Percentiles rank a stretch among this genome's conserved stretches.
phyloP scores from a whole-genome alignment of 345 rosid species.

The Camelina neglecta region DNA sequence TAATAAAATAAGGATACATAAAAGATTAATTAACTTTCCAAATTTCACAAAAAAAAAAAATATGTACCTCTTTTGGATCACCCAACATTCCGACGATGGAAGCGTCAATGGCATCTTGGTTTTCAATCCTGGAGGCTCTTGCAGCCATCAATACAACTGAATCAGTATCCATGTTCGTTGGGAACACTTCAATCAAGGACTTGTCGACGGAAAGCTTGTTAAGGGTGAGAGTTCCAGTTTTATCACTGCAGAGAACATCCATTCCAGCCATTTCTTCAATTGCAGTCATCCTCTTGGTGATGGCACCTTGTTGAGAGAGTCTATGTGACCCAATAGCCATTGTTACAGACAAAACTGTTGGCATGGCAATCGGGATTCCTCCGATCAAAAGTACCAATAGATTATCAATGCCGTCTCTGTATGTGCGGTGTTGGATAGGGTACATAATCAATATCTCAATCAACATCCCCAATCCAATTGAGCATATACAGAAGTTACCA shows the following conservation, averaged over 20 bases:
- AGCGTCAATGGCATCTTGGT: slow-evolving; percentile 98
- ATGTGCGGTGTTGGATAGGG: slow-evolving; percentile 71
- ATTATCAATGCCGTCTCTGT: slow-evolving; percentile 90
- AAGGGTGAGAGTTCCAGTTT: slow-evolving; percentile 93
- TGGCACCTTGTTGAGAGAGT: slow-evolving; percentile 90
- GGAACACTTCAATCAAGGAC: slow-evolving; percentile 74
- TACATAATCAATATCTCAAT: slow-evolving; percentile 83
- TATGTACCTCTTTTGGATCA: slow-evolving; percentile 73
- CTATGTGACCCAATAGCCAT: slow-evolving; percentile 98
- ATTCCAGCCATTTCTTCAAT: slow-evolving; percentile 98
- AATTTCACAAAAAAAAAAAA: not conserved
- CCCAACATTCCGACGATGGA: slow-evolving; percentile 87
- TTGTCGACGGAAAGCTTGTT: slow-evolving; percentile 94
- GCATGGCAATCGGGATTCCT: slow-evolving; percentile 98
- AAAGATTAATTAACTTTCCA: not conserved
- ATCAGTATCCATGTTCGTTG: slow-evolving; percentile 49
- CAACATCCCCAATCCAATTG: slow-evolving; percentile 77
- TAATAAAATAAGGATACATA: not conserved
- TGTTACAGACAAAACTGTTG: slow-evolving; percentile 91
- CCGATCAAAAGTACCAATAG: slow-evolving; percentile 92
- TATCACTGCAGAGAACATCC: slow-evolving; percentile 97
- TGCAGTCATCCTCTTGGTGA: slow-evolving; percentile 97
- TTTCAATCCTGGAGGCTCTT: slow-evolving; percentile 87
- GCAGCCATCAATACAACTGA: slow-evolving; percentile 68
- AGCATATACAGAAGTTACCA: slow-evolving; percentile 97